Conservation (phyloP, 257 asterid genomes). For the Solanum peruvianum region DNA sequence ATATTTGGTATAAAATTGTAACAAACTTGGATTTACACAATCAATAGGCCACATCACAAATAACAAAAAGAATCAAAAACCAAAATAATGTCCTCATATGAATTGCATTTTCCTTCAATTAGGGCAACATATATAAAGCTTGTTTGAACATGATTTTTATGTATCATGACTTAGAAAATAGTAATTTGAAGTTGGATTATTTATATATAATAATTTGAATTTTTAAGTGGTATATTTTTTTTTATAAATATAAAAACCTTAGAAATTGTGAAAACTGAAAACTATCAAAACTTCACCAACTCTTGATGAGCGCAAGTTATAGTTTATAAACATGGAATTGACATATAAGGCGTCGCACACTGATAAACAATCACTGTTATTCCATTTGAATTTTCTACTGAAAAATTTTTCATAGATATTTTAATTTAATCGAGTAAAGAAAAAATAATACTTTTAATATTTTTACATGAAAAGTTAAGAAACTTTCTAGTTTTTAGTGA, state of each 20-base stretch:
- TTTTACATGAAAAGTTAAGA: neutral
- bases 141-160: neutral
- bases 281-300: neutral
- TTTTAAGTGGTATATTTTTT: neutral
- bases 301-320: neutral
- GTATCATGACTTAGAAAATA: neutral
- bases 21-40: neutral
- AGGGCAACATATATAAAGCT: neutral
- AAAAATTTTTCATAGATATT: neutral
- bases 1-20: neutral
- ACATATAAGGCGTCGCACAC: neutral
- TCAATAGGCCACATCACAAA: neutral
- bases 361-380: neutral
- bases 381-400: neutral
- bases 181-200: neutral
- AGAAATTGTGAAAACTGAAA: neutral
- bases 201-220: neutral
- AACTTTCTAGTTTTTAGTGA: neutral
- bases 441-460: neutral
- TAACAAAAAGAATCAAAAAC: neutral
- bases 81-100: neutral
- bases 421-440: neutral
- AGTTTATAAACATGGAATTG: neutral
- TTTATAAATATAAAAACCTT: neutral
- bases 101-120: neutral